Percentiles rank a stretch among this genome's conserved stretches.
These are phyloP conservation scores for Basipetospora chlamydospora DNA, from an alignment of 2,329 filamentous ascomycete genomes.

Conservation along the genomic window DNA sequence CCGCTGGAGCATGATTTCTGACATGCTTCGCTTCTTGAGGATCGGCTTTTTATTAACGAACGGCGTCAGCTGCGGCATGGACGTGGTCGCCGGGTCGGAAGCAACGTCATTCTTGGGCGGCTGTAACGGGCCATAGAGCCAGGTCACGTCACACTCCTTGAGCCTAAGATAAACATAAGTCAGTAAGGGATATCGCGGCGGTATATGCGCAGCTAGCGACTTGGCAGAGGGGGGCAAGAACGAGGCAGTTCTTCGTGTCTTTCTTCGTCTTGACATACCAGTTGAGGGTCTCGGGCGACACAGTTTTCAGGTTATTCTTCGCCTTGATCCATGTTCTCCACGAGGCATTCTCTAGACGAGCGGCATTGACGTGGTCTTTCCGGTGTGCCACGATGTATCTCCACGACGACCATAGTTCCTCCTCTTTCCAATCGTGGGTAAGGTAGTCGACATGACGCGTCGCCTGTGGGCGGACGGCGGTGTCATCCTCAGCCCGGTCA, in stretches of 20 bases:
- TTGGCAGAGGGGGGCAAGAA: no score
- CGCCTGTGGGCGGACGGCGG: constrained; percentile 56
- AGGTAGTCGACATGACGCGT: constrained; percentile 91
- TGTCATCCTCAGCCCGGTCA: constrained; percentile 64
- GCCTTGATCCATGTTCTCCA: constrained; percentile 96
- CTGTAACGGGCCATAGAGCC: constrained; percentile 89
- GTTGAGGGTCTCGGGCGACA: constrained; percentile 83
- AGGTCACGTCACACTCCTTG: constrained; percentile 94
- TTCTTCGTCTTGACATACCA: constrained; percentile 41
- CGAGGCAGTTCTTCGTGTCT: no score
- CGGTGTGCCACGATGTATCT: constrained; percentile 75
- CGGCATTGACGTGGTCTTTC: constrained; percentile 65
- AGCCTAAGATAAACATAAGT: constrained; percentile 43
- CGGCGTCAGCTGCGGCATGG: constrained; percentile 41
- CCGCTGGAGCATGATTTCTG: constrained; percentile 82
- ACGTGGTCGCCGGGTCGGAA: constrained; percentile 8
- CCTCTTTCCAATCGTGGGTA: constrained; percentile 83
- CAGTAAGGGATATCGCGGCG: no score
- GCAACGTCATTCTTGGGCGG: constrained; percentile 21
- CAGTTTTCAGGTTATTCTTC: constrained; percentile 73
- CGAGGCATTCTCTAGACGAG: constrained; percentile 82
- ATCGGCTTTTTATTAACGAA: constrained; percentile 79
- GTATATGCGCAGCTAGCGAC: no score
- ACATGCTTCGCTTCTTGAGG: constrained; percentile 91
- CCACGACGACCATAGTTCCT: constrained; percentile 97